Percentiles rank a stretch among this genome's conserved stretches.
These are phyloP conservation scores for Penicillium roqueforti DNA, from an alignment of 495 filamentous ascomycete genomes.

Conservation along the genomic window DNA sequence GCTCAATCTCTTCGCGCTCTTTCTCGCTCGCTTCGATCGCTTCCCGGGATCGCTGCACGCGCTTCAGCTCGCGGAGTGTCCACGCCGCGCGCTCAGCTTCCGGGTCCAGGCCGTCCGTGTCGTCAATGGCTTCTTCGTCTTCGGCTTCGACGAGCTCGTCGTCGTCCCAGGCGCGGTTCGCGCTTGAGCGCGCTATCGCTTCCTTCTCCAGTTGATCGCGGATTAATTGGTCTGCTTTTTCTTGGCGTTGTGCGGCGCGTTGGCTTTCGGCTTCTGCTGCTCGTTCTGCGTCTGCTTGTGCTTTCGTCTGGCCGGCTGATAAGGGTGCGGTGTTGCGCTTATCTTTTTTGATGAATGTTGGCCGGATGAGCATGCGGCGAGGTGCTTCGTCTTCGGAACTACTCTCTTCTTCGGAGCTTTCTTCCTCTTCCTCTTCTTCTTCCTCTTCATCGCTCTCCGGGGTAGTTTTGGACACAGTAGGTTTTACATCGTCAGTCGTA, in stretches of 20 bases:
- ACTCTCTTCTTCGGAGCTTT: conserved; percentile 51
- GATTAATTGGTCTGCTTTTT: conserved; percentile 70
- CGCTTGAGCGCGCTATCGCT: conserved; percentile 66
- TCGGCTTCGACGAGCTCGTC: conserved; percentile 61
- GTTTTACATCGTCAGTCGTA: conserved; percentile 2
- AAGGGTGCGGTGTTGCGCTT: conserved; percentile 49
- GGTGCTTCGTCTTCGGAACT: conserved; percentile 73
- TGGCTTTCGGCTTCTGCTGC: conserved; percentile 54
- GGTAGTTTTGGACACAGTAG: conserved; percentile 4
- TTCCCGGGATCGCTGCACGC: conserved; percentile 79
- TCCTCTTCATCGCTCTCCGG: conserved; percentile 53
- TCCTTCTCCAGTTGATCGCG: conserved; percentile 84
- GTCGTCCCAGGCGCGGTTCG: conserved; percentile 84
- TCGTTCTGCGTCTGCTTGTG: conserved; percentile 35
- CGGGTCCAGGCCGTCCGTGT: conserved; percentile 79
- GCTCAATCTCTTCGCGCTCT: conserved; percentile 85
- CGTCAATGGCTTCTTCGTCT: conserved; percentile 68
- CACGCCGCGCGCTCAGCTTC: conserved; percentile 88
- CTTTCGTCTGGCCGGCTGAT: conserved; percentile 10
- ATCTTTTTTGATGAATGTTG: conserved; percentile 87
- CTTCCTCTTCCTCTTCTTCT: conserved; percentile 51
- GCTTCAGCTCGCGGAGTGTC: conserved; percentile 87
- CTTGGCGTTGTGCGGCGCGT: conserved; percentile 49
- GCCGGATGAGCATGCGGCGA: conserved; percentile 70
- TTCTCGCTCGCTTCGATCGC: conserved; percentile 79